Evolutionary conservation across 2,329 filamentous ascomycete species (phyloP), one percentile per base, ranked within the genome.

Genomic region (Alternaria sp.): DNA sequence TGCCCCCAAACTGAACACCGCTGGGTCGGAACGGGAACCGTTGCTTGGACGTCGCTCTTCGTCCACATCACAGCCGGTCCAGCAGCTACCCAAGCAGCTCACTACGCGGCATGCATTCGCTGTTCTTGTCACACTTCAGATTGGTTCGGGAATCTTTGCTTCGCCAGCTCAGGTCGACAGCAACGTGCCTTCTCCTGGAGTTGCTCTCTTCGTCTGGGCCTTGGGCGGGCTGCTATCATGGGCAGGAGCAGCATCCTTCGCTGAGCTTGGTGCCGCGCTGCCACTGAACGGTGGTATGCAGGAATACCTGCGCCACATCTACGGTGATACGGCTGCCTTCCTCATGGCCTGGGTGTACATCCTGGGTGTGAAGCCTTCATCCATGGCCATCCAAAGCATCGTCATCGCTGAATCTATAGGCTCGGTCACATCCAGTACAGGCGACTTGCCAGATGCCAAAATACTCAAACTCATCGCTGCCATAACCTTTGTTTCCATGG

Each of bases 321-420:
- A 83, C 60, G 86, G 86, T 29, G 85, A 88, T 49, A 75, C 85
- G 2, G 82, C 83, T 48, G 86, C 86, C n/a, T 89, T 88, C 65
- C 72, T 88, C 5, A 85, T 85, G 5, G 85, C 86, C 0, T 89
- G 86, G 86, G 86, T 86, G 0, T 89, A 86, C 84, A 83, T 89
- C 53, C 81, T 88, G 5, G 85, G 84, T 21, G 83, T 88, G 24
- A 89, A 88, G 82, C 87, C 87, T 0, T 85, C 86, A 0, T 87
- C 86, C 0, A 80, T 88, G 58, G 86, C 86, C 9, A 89, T 89
- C 45, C 80, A 88, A 28, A 84, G 83, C 67, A 88, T 89, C 61
- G 85, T 88, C 24, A 88, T 89, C 62, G 81, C 79, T 28, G 76
- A 82, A 56, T 79, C 73, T 3, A 77, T 69, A 53, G 79, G 61